Base-by-base conservation (phyloP, 306 rosid genomes). In the Calophaca sinica region DNA sequence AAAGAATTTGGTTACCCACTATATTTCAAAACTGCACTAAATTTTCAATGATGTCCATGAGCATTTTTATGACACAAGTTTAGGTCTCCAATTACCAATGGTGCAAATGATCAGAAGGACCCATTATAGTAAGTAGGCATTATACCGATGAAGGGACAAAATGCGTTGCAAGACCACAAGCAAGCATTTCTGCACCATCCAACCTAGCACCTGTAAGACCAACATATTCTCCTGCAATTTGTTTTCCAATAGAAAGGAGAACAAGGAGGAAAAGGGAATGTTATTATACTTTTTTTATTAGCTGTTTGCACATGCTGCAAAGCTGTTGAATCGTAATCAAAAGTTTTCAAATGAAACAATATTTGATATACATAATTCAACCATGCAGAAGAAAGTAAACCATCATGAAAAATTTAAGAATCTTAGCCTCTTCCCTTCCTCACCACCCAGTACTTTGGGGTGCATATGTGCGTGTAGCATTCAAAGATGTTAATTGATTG, bases 171-270 rank as follows among this genome's bases (percentile, higher is more conserved):
- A 94, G 98, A 75, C 96, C 96, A 76, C 96, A 91, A 3, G 86
- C 88, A 85, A 94, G 89, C 98, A 94, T 88, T 89, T 94, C 97
- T 66, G 97, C 96, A 80, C 92, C 97, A 88, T 91, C 91, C 91
- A 94, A 83, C 84, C 97, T 87, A 50, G 96, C 78, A 72, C 97
- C 96, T 1, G 93, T 88, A 69, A 94, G 96, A 81, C 97, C 97
- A 79, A 82, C 91, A 84, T 91, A 91, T 81, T 94, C 98, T 60
- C 98, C 98, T 94, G 96, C 90, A 80, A 70, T 75, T 61, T 78
- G 82, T 78, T 75, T 61, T 20, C 53, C 53, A 65, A 29, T 8
- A 73, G 46, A 63, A 73, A 74, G 50, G 70, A 79, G 70, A 49
- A 63, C 74, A 78, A 65, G 8, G 57, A 5, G 57, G 55, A 20